Evolutionary conservation across 2,329 filamentous ascomycete species (phyloP).

Genomic region (Cercospora berteroae): DNA sequence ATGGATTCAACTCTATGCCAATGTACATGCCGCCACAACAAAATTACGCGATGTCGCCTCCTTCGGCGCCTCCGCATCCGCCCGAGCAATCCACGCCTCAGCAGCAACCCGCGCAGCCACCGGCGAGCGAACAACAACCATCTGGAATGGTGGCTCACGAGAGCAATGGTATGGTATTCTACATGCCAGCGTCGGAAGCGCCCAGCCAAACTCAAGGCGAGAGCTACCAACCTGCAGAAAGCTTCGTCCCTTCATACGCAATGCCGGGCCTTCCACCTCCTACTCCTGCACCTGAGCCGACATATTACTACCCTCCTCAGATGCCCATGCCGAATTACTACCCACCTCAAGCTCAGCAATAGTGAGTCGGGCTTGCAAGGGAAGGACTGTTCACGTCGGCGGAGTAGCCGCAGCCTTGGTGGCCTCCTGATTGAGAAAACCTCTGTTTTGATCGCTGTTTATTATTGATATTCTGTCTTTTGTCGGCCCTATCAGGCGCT

Average conservation of each 20-base stretch:
- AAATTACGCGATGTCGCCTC: slow-evolving; percentile 37
- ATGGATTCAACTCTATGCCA: slow-evolving; percentile 31
- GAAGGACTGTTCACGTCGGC: not conserved
- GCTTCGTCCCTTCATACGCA: slow-evolving; percentile 37
- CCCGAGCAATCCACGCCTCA: slow-evolving; percentile 26
- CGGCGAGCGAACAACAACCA: slow-evolving; percentile 30
- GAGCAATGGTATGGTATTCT: slow-evolving; percentile 94
- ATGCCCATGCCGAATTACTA: slow-evolving; percentile 25
- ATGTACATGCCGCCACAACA: slow-evolving; percentile 35
- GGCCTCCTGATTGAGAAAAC: not conserved
- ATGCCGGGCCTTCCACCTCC: slow-evolving; percentile 36
- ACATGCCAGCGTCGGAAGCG: slow-evolving; percentile 51
- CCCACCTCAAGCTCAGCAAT: slow-evolving; percentile 20
- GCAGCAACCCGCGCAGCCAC: slow-evolving; percentile 20
- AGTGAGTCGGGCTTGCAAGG: slow-evolving; percentile 4
- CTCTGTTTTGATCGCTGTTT: slow-evolving; percentile 6
- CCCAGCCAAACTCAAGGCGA: slow-evolving; percentile 28
- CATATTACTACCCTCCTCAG: slow-evolving; percentile 29
- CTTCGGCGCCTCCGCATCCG: slow-evolving; percentile 35
- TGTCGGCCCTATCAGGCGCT: slow-evolving; percentile 11
- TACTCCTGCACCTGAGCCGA: slow-evolving; percentile 28
- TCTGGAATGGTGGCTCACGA: slow-evolving; percentile 72
- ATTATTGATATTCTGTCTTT: slow-evolving; percentile 12
- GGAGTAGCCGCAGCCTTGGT: not conserved
- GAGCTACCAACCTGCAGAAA: slow-evolving; percentile 36